A percentile compares a stretch with the other conserved stretches of the same genome.
These are phyloP conservation scores for Begonia fuchsioides DNA, from an alignment of 306 rosid genomes.

Conservation along the genomic window DNA sequence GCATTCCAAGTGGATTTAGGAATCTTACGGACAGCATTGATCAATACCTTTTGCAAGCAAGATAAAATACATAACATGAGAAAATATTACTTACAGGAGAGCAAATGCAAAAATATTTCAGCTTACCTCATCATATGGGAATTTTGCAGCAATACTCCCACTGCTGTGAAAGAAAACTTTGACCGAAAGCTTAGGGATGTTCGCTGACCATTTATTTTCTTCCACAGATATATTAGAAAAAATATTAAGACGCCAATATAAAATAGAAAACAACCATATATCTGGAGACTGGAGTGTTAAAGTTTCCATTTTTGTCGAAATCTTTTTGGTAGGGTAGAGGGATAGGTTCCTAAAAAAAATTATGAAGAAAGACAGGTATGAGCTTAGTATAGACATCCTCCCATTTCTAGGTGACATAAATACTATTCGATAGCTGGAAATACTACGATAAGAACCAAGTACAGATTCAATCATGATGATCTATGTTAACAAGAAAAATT, in stretches of 20 bases:
- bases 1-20: constrained; percentile 72
- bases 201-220: constrained; percentile 31
- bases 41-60: constrained; percentile 35
- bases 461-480: no score
- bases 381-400: no score
- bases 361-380: no score
- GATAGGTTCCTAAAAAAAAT: no score
- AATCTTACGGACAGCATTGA: constrained; percentile 49
- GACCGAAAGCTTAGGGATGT: constrained; percentile 37
- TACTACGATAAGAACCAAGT: no score
- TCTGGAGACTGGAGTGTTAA: no score
- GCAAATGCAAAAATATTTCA: constrained; percentile 2
- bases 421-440: no score
- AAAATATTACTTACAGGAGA: no score
- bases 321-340: no score
- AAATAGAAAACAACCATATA: background rate
- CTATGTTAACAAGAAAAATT: background rate
- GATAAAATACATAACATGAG: constrained; percentile 7
- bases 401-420: no score
- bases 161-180: constrained; percentile 62
- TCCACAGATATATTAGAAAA: constrained; percentile 1
- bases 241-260: no score
- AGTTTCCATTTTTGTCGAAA: no score
- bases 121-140: constrained; percentile 57
- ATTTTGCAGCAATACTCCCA: constrained; percentile 68